Percentiles rank a stretch among this genome's conserved stretches.
These are phyloP conservation scores for Neurospora sp. DNA, from an alignment of 495 filamentous ascomycete genomes.

Conservation along the genomic window DNA sequence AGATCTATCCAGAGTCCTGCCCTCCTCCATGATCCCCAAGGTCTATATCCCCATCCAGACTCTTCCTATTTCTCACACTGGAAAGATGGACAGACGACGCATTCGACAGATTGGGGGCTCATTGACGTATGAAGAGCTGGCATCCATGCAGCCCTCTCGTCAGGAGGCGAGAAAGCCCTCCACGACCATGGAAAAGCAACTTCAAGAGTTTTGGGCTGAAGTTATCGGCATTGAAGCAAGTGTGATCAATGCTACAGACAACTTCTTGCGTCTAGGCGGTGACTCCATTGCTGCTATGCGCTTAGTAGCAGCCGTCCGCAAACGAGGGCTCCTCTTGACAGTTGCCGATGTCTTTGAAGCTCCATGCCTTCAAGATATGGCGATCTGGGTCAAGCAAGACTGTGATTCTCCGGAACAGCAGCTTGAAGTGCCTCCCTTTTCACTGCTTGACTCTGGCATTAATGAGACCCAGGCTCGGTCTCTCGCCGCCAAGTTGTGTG, in stretches of 20 bases:
- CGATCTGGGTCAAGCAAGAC: constrained; percentile 1
- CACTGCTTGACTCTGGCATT: neutral
- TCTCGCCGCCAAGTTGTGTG: neutral
- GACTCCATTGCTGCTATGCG: constrained; percentile 32
- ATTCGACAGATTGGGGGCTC: constrained; percentile 18
- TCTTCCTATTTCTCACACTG: constrained; percentile 34
- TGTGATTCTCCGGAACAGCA: neutral
- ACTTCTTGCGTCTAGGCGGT: constrained; percentile 23
- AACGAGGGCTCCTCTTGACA: constrained; percentile 39
- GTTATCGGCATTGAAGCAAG: constrained; percentile 5
- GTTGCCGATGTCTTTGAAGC: constrained; percentile 42
- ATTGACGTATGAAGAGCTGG: neutral
- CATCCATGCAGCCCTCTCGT: constrained; percentile 8
- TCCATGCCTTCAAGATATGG: constrained; percentile 39
- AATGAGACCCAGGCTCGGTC: neutral
- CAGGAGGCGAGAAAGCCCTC: neutral
- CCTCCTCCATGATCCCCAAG: constrained; percentile 47
- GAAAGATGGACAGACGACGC: constrained; percentile 41
- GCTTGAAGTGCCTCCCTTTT: neutral
- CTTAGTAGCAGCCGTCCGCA: constrained; percentile 45
- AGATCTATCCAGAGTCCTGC: constrained; percentile 27
- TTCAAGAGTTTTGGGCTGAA: constrained; percentile 7
- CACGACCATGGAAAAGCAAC: constrained; percentile 4
- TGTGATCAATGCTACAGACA: constrained; percentile 11
- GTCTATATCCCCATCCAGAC: constrained; percentile 17